These are phyloP conservation scores for Trypanosoma mega DNA, from an alignment of 208 protist genomes.

Conservation along the genomic window DNA sequence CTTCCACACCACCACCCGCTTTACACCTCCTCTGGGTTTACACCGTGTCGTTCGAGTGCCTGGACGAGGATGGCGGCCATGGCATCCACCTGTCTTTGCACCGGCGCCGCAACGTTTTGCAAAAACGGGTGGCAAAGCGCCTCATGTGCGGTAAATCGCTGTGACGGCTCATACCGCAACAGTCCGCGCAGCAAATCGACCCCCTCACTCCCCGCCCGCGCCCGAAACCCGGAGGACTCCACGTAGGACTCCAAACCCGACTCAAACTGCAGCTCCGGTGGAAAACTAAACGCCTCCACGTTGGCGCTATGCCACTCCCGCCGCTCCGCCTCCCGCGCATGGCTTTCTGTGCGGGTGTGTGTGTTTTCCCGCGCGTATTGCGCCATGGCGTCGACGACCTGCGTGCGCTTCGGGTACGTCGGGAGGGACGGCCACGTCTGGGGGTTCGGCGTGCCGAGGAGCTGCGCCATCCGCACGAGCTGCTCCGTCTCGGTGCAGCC, in stretches of 20 bases:
- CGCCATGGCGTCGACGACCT: conserved; percentile 35
- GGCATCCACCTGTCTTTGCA: conserved; percentile 38
- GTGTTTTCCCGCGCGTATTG: conserved; percentile 18
- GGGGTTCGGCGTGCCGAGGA: conserved; percentile 93
- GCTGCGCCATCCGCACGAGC: conserved; percentile 83
- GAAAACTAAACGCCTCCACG: conserved; percentile 48
- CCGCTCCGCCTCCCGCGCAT: conserved; percentile 19
- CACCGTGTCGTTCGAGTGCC: conserved; percentile 34
- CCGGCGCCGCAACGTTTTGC: conserved; percentile 27
- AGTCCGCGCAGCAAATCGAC: conserved; percentile 65
- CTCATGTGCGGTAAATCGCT: conserved; percentile 61
- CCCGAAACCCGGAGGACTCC: conserved; percentile 37
- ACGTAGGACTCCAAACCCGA: conserved; percentile 59
- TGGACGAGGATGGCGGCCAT: conserved; percentile 59
- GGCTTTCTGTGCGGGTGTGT: not conserved
- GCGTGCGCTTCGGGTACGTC: conserved; percentile 50
- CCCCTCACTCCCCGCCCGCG: conserved; percentile 42
- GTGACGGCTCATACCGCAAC: conserved; percentile 65
- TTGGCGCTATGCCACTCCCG: conserved; percentile 16
- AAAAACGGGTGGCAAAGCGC: conserved; percentile 72
- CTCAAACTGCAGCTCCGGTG: conserved; percentile 49
- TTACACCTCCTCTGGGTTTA: too few relatives aligned
- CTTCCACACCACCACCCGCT: too few relatives aligned
- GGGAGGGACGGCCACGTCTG: conserved; percentile 92
- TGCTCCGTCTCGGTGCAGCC: conserved; percentile 90